Conservation (phyloP, 495 filamentous ascomycete species). For the Viridothelium virens region DNA sequence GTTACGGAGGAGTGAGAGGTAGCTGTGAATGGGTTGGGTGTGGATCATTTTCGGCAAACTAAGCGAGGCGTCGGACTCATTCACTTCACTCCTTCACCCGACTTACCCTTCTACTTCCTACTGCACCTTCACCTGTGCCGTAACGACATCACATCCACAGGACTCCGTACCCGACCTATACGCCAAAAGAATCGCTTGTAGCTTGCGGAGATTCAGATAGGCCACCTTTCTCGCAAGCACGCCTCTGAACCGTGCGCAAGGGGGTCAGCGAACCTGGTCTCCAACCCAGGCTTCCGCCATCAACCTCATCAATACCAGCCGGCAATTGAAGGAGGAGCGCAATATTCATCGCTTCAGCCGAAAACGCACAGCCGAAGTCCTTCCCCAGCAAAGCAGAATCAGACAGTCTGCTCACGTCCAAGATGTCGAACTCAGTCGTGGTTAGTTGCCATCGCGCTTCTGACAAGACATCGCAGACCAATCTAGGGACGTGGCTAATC, state of each 20-base stretch:
- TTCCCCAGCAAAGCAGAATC: not conserved
- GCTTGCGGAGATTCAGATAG: not conserved
- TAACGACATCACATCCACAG: not conserved
- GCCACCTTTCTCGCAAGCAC: not conserved
- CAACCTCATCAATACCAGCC: not conserved
- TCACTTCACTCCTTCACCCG: not conserved
- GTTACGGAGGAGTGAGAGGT: not conserved
- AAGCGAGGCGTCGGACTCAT: constrained; percentile 11
- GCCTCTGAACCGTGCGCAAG: not conserved
- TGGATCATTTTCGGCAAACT: not conserved
- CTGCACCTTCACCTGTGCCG: not conserved
- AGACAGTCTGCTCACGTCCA: constrained; percentile 10
- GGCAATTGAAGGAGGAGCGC: not conserved
- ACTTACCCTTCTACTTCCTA: not conserved
- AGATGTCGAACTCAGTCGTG: constrained; percentile 59
- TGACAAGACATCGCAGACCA: constrained; percentile 17
- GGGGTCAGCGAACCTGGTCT: not conserved
- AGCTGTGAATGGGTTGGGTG: not conserved
- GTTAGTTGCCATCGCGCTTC: constrained; percentile 43
- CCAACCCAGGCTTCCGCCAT: not conserved
- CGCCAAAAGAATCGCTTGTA: not conserved
- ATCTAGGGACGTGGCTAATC: constrained; percentile 13
- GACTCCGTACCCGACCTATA: not conserved
- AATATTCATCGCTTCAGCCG: not conserved
- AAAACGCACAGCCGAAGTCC: not conserved